Base-by-base conservation (phyloP, 441 rosid species). In the Melastoma candidum region DNA sequence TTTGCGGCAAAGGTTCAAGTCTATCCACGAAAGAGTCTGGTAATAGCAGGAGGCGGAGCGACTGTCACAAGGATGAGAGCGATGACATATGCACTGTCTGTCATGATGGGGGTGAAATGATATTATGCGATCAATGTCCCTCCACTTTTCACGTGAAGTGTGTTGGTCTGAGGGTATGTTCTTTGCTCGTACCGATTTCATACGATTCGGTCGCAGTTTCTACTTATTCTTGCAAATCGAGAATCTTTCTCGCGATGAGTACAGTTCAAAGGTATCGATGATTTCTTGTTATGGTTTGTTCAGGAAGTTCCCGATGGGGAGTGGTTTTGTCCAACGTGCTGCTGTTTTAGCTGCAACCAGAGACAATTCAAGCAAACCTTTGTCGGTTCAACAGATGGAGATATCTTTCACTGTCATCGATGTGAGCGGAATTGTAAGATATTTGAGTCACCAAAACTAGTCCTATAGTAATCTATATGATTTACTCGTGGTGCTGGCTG, bases 361-460 rank as follows among this genome's bases (percentile, higher is more conserved):
- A 53, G 54, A 49, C 46, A 67, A 58, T 56, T 66, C 66, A 47
- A 69, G 52, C 61, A 49, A 46, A 73, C 70, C 51, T 27, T 46
- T 60, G 71, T 29, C 52, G 58, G 49, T 59, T 32, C 51, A 53
- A 32, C 22, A 47, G 72, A 78, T 63, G 66, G 64, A 48, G 49
- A 46, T 45, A 24, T 68, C 68, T 58, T 74, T 26, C 63, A 39
- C 53, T 85, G 96, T 71, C 61, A 58, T 63, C 98, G 85, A 47
- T 87, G 96, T 65, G 71, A 77, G 68, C 74, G 29, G 54, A 83
- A 72, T 67, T 87, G 93, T 90, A 76, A 41, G 78, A 60, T 44
- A 49, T 45, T 36, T 36, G 25, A 45, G 41, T 50, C 26, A 12
- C 45, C 26, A n/a, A n/a, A 11, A 43, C 4, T 25, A 44, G 17